Evolutionary conservation across 495 filamentous ascomycete genomes (phyloP).

Genomic region (Chaetomium tenue): DNA sequence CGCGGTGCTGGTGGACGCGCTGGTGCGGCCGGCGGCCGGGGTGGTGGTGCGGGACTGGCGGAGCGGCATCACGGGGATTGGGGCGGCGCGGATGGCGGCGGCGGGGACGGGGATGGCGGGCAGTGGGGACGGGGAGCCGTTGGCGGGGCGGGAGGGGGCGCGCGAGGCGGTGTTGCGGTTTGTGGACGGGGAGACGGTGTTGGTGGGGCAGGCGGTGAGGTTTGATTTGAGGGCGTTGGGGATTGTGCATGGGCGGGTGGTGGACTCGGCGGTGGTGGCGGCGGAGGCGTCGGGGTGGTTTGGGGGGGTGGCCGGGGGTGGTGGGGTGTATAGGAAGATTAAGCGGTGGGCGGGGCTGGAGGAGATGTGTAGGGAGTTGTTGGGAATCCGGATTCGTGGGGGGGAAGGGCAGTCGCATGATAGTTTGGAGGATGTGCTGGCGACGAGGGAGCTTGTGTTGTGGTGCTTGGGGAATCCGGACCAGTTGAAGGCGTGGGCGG

Average conservation of each 20-base stretch:
- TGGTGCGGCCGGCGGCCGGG: neutral
- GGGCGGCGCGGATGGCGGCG: neutral
- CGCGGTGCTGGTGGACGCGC: neutral
- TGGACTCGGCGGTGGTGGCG: neutral
- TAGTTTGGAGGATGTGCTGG: conserved; percentile 10
- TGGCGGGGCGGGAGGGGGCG: neutral
- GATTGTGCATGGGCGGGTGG: neutral
- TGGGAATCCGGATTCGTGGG: neutral
- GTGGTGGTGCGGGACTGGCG: neutral
- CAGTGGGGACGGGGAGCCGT: neutral
- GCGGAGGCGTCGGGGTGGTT: conserved; percentile 1
- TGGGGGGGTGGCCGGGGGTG: no score
- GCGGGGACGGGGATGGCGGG: neutral
- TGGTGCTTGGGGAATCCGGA: conserved; percentile 8
- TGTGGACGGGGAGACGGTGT: neutral
- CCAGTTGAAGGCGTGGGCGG: neutral
- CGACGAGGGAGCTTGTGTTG: conserved; percentile 10
- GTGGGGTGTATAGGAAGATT: neutral
- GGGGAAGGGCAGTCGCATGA: neutral
- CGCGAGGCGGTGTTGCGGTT: neutral
- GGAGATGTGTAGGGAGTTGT: neutral
- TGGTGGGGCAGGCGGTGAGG: neutral
- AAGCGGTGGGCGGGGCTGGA: neutral
- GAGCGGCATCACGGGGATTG: neutral
- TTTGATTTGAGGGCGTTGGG: neutral